These are phyloP conservation scores for Solanum paucissectum DNA, from an alignment of 257 asterid genomes.

Conservation along the genomic window DNA sequence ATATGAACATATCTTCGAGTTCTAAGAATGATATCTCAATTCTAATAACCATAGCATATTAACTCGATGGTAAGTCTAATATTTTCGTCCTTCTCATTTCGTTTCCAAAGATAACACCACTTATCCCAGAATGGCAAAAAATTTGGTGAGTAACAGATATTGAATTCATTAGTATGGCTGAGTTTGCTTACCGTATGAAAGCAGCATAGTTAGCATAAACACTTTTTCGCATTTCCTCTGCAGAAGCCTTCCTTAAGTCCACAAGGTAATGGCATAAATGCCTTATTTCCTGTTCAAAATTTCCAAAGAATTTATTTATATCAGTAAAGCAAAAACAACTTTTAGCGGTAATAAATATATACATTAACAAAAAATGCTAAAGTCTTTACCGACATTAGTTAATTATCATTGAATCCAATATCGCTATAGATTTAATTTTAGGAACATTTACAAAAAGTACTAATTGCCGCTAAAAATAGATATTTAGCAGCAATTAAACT, in stretches of 20 bases:
- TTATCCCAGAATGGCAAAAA: background rate
- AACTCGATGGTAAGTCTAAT: background rate
- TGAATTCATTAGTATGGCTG: background rate
- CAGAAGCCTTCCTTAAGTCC: conserved; percentile 82
- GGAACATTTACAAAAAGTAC: too few species aligned
- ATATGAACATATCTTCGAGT: background rate
- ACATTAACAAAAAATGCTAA: rapidly evolving
- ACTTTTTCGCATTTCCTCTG: conserved; percentile 90
- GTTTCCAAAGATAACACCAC: background rate
- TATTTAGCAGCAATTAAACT: background rate
- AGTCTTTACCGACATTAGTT: background rate
- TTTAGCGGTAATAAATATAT: too few species aligned
- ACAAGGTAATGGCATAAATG: conserved; percentile 62
- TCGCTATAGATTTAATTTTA: rapidly evolving
- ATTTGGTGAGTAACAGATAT: background rate
- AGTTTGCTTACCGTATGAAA: conserved; percentile 53
- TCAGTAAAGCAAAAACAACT: background rate
- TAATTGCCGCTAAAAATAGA: too few species aligned
- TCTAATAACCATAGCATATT: too few species aligned
- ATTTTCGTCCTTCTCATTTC: background rate
- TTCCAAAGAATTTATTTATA: background rate
- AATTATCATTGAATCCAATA: too few species aligned
- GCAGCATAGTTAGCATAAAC: conserved; percentile 86
- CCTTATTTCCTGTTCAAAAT: conserved; percentile 62
- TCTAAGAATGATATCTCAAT: background rate